These are phyloP conservation scores for Leishmania guyanensis DNA, from an alignment of 208 protist genomes.

Conservation along the genomic window DNA sequence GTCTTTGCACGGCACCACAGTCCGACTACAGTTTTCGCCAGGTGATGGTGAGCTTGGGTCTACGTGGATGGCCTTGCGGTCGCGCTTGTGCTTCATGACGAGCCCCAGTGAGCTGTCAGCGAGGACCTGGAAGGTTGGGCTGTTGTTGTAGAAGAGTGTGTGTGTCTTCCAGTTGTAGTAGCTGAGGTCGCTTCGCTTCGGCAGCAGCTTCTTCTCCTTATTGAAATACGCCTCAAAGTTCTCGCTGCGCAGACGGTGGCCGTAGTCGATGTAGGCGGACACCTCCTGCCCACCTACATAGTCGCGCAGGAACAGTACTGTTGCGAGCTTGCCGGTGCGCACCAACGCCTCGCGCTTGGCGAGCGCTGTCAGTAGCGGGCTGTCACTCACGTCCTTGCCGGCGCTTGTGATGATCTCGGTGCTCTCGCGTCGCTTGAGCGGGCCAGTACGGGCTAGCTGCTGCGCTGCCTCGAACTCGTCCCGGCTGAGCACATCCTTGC, in stretches of 20 bases:
- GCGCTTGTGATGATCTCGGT: constrained; percentile 85
- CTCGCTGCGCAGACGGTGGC: constrained; percentile 93
- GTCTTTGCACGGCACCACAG: constrained; percentile 93
- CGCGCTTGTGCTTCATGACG: constrained; percentile 98
- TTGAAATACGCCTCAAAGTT: constrained; percentile 95
- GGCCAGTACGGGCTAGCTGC: constrained; percentile 70
- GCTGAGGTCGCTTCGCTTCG: constrained; percentile 95
- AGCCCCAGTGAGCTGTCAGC: constrained; percentile 96
- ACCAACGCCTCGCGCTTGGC: constrained; percentile 97
- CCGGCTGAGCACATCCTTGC: constrained; percentile 88
- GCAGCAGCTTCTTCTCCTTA: constrained; percentile 89
- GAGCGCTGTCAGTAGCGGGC: constrained; percentile 93
- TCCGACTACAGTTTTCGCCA: constrained; percentile 94
- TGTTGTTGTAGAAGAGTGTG: constrained; percentile 94
- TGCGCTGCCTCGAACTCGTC: constrained; percentile 90
- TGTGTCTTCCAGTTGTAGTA: constrained; percentile 99
- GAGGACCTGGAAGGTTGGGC: constrained; percentile 96
- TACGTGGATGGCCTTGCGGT: constrained; percentile 98
- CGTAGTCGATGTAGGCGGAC: constrained; percentile 98
- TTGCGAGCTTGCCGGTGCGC: constrained; percentile 94
- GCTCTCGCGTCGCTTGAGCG: constrained; percentile 85
- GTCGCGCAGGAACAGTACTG: constrained; percentile 98
- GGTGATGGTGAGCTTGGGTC: constrained; percentile 91
- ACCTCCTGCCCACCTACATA: constrained; percentile 97
- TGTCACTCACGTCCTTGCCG: constrained; percentile 72